Evolutionary conservation across 805 yeast species (phyloP), one percentile per base, ranked within the genome.

Genomic region (Peterozyma toletana): DNA sequence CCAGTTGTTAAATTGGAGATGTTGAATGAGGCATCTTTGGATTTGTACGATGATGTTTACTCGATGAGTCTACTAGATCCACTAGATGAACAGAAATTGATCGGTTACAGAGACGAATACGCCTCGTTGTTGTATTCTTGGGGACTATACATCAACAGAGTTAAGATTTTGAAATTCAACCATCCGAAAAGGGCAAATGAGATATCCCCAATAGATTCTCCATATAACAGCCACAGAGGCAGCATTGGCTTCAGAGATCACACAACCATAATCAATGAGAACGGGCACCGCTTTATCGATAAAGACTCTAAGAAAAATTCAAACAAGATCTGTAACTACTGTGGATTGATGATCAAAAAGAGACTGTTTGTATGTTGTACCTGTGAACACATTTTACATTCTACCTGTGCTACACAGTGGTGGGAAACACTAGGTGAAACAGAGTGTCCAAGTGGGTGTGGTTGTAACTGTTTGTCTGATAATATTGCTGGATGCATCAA

Each of bases 371-470:
- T 77, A 0, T 90, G 98, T 56, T 71, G 76, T 5, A 66, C 67
- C 27, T 90, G 98, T 62, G 83, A 79, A 44, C 97, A 91, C 61
- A 68, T 86, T 2, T 54, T 85, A 51, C 98, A 90, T 57, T 74
- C 86, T 2, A 67, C 68, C 17, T 90, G 98, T 65, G 93, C 95
- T 0, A 62, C 71, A 15, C 72, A 72, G 41, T 90, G 98, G 96
- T 88, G 95, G 87, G 61, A 62, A 7, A 52, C 58, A 1, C 64
- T 55, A 21, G 57, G 58, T 9, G 63, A 67, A 45, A 50, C 50
- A 0, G 85, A 83, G 53, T 87, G 96, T 60, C 81, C 95, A 0
- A 74, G 85, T 38, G 96, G 96, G 0, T 88, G 96, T 67, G 95
- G 95, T 0, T 88, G 96, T 54, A 49, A 55, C 5, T 87, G 96